Base-by-base conservation (phyloP, 2,329 filamentous ascomycete genomes). In the Alternaria conjuncta region DNA sequence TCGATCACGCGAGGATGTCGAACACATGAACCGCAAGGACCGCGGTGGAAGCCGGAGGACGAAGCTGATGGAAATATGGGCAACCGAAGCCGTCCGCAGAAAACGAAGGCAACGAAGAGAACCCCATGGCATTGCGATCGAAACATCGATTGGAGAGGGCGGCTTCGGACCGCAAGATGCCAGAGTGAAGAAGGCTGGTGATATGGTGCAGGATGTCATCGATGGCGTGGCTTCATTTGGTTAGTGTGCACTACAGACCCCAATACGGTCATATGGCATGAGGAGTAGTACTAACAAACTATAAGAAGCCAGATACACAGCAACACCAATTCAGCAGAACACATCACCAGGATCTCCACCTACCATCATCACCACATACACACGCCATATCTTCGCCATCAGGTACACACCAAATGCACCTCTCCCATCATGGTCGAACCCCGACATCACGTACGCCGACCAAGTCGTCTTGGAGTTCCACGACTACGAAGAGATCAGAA, bases 41-140 rank as follows among this genome's bases (percentile, higher is more conserved):
- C 55, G 60, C 18, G 56, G 57, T n/a, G 43, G 25, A 20, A 62
- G 60, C 32, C 59, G 58, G n/a, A 55, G 64, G 32, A 55, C 60
- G 3, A 61, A 64, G 25, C 7, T 72, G 13, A 69, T 69, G 61
- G 68, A 66, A 41, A 61, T 72, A 15, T 72, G 66, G 70, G 68
- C 66, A 10, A 57, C 56, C 10, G 70, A 71, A 47, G 45, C 68
- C 5, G 41, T 71, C 0, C 25, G 30, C 2, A 53, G 65, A 10
- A 70, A 65, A 32, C 30, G 51, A 26, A 58, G 59, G 28, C 50
- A 44, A 2, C 44, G 32, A 23, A 30, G 21, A 11, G 26, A 43
- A 10, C 11, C n/a, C 7, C 12, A 2, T 23, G 23, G 12, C 9
- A 13, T 20, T 4, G 55, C 26, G 9, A 23, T 26, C 5, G 23